These are phyloP conservation scores for Spencermartinsiella europaea DNA, from an alignment of 805 yeast species.

Conservation along the genomic window DNA sequence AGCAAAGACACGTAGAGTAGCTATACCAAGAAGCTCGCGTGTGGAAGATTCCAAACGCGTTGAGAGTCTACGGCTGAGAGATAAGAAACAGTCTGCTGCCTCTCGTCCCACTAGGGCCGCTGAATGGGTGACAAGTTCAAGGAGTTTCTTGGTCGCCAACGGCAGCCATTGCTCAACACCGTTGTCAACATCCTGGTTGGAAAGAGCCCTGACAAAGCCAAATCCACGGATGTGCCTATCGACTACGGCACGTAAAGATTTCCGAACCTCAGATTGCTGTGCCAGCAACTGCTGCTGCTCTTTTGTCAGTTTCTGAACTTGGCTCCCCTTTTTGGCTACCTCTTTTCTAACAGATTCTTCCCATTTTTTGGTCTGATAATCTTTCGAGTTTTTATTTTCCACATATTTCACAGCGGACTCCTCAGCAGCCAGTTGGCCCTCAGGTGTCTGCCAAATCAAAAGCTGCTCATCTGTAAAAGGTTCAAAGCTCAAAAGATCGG, in stretches of 20 bases:
- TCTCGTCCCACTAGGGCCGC: slow-evolving; percentile 25
- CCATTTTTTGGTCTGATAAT: slow-evolving; percentile 84
- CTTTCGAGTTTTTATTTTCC: slow-evolving; percentile 70
- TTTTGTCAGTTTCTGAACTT: slow-evolving; percentile 42
- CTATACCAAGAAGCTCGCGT: slow-evolving; percentile 58
- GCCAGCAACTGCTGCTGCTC: slow-evolving; percentile 73
- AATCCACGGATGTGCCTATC: slow-evolving; percentile 45
- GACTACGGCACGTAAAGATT: slow-evolving; percentile 37
- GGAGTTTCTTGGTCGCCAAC: slow-evolving; percentile 47
- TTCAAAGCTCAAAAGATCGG: not conserved
- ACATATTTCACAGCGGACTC: slow-evolving; percentile 22
- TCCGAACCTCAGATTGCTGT: slow-evolving; percentile 56
- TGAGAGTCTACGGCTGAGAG: slow-evolving; percentile 48
- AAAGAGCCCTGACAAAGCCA: slow-evolving; percentile 49
- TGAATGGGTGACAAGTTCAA: slow-evolving; percentile 39
- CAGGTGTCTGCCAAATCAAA: slow-evolving; percentile 61
- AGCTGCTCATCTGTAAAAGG: slow-evolving; percentile 46
- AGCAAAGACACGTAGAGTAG: slow-evolving; percentile 55
- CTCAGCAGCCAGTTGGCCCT: slow-evolving; percentile 58
- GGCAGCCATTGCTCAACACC: slow-evolving; percentile 71
- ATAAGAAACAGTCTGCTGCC: slow-evolving; percentile 48
- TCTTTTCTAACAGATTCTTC: slow-evolving; percentile 78
- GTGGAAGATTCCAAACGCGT: slow-evolving; percentile 43
- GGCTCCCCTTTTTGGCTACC: slow-evolving; percentile 50
- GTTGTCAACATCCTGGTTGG: slow-evolving; percentile 50